Base-by-base conservation (phyloP, 768 basidiomycete species). In the Suillus clintonianus region DNA sequence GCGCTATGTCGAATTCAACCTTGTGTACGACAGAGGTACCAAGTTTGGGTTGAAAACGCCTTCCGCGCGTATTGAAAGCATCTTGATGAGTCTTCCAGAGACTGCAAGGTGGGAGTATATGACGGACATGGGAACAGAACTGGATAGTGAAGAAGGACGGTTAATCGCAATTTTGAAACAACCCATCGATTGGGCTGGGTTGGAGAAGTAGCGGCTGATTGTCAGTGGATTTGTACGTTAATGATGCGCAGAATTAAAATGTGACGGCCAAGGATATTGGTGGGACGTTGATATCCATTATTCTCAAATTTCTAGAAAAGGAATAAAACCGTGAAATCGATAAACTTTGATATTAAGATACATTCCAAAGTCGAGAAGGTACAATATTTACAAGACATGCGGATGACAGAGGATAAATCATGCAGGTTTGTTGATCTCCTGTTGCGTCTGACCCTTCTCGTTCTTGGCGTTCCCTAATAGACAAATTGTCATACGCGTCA, bases 1-100 rank as follows among this genome's bases (percentile, higher is more conserved):
- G 1, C 84, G 96, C 65, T 97, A 98, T 72, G 97, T 97, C 59
- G 97, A 99, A 75, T 99, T 95, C 78, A 95, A 95, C 74, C 75
- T 96, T 65, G 87, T 95, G 13, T 87, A 89, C 67, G 94, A 95
- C 70, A 82, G 94, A 51, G 94, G 94, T 1, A 95, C 94, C 27
- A 94, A 91, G 72, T 96, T 94, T 68, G 93, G 92, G 8, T 78
- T 94, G 64, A 86, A 85, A 78, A 92, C 91, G 3, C 94, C 93
- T 32, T 91, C 92, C 24, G 91, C 93, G 11, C 81, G 94, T 67
- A 89, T 95, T 22, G 94, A 96, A 79, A 93, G 92, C 74, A 93
- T 95, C 62, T 74, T 95, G 43, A 95, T 95, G 93, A 93, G 89
- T 74, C 76, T 96, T 59, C 94, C 94, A 0, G 89, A 94, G 77